Evolutionary conservation across 2,329 filamentous ascomycete species (phyloP).

Genomic region (Hypoxylon sp.): DNA sequence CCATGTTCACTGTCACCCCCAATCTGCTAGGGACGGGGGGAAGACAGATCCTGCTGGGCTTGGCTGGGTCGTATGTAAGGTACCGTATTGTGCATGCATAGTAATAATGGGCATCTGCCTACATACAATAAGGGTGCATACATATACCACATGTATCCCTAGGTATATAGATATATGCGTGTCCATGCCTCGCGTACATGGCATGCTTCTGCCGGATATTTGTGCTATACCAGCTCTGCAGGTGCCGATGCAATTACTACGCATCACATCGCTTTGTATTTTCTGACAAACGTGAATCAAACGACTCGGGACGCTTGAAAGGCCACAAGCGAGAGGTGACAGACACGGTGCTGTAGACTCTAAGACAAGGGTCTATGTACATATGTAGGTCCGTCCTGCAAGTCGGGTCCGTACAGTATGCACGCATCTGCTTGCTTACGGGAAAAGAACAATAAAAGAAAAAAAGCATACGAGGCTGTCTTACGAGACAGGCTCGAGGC

Average conservation of each 20-base stretch:
- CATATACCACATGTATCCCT: not conserved
- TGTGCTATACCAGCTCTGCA: not conserved
- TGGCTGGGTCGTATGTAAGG: constrained; percentile 20
- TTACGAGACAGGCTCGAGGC: not conserved
- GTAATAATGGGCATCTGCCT: not conserved
- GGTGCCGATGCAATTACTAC: not conserved
- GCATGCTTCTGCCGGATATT: not conserved
- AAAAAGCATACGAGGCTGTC: constrained; percentile 26
- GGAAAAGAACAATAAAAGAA: not conserved
- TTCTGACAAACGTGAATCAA: not conserved
- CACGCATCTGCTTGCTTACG: not conserved
- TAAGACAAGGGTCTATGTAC: not conserved
- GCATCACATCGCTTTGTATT: not conserved
- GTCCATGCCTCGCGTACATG: not conserved
- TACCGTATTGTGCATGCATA: constrained; percentile 13
- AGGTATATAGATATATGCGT: not conserved
- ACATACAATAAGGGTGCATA: not conserved
- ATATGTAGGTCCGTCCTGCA: no score
- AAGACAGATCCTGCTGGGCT: constrained; percentile 27
- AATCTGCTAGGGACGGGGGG: constrained; percentile 26
- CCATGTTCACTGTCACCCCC: not conserved
- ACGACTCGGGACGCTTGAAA: not conserved
- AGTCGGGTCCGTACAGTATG: constrained; percentile 1
- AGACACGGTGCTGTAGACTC: no score
- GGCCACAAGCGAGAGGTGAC: not conserved